Base-by-base conservation (phyloP, 805 yeast genomes). In the Wickerhamiella sergipiensis region DNA sequence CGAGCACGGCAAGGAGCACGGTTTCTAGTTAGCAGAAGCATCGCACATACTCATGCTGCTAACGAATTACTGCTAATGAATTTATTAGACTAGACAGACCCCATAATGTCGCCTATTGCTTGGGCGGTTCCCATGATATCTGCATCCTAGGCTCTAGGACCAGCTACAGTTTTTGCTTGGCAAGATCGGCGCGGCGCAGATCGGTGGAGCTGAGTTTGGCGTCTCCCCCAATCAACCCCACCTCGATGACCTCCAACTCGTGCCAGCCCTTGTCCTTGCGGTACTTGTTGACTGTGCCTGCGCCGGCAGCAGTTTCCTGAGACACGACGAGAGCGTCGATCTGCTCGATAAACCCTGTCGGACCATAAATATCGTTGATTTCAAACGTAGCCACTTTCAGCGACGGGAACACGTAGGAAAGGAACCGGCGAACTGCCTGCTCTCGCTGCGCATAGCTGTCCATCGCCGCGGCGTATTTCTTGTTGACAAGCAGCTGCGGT, bases 331-430 rank as follows among this genome's bases (percentile, higher is more conserved):
- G 71, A 0, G 88, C 83, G 57, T 89, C 85, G 40, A 92, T 85
- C 47, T 79, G 81, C 13, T 73, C 72, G 1, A 83, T 73, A 12
- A 75, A 73, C 0, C 87, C 95, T 0, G 98, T 88, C 3, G 97
- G 98, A 0, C 99, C 99, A 67, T 94, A 88, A 0, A 89, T 75
- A 63, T 92, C 97, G 53, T 80, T 75, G 45, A 92, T 80, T 55
- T 82, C 78, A 48, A 74, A 75, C 1, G 82, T 68, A 26, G 79
- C 78, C 10, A 79, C 67, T 0, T 55, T 51, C 6, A 81, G 61
- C 0, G 60, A 53, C 3, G 85, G 80, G 43, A 71, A 71, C 10
- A 79, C 60, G 24, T 69, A 58, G 1, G 60, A 56, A 5, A 90
- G 53, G 60, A 87, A 87, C 0, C 59, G 48, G 1, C 61, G 53